Evolutionary conservation across 345 rosid species (phyloP).

Genomic region (Citrus trifoliata): DNA sequence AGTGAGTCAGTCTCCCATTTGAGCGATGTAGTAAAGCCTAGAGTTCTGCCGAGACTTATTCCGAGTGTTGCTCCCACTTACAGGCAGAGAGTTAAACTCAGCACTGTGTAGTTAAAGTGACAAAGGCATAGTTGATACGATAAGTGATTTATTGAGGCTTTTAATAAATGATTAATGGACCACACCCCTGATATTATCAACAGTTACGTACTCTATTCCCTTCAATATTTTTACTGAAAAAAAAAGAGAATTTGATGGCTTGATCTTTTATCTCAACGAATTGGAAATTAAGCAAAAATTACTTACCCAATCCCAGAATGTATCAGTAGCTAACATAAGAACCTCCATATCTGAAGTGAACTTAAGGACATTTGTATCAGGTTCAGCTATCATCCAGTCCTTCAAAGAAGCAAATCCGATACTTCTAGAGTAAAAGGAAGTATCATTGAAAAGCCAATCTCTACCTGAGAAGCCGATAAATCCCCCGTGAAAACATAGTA

Average conservation of each 20-base stretch:
- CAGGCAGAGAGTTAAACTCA: no score
- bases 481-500: conserved; percentile 48
- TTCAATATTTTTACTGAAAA: not conserved
- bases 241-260: no score
- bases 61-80: no score
- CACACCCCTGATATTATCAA: no score
- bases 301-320: conserved; percentile 68
- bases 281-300: not conserved
- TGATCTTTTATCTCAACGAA: no score
- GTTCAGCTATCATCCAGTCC: conserved; percentile 77
- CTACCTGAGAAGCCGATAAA: conserved; percentile 37
- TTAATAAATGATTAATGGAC: no score
- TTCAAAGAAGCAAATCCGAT: conserved; percentile 85
- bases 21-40: no score
- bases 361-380: conserved; percentile 47
- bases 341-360: conserved; percentile 61
- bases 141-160: no score
- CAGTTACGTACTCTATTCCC: no score
- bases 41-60: no score
- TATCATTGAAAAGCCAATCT: not conserved
- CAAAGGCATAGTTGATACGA: not conserved
- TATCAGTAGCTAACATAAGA: conserved; percentile 81
- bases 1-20: no score
- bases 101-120: not conserved
- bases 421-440: conserved; percentile 64